Percentiles rank a stretch among this genome's conserved stretches.
Evolutionary conservation across 2,329 filamentous ascomycete genomes (phyloP).

Genomic region (Cladorrhinum sp.): DNA sequence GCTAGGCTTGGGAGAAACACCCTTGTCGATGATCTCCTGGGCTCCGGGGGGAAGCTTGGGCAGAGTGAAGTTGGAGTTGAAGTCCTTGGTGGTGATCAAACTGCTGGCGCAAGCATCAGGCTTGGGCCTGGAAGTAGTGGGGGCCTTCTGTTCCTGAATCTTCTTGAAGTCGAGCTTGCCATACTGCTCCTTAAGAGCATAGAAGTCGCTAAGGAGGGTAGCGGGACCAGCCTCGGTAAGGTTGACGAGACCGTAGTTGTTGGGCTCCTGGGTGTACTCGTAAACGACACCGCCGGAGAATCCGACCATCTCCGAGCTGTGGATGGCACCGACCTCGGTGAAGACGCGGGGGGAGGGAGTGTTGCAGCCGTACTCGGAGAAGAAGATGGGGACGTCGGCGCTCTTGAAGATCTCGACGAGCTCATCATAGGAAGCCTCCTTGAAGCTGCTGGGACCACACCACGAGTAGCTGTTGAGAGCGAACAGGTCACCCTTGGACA

Average conservation of each 20-base stretch:
- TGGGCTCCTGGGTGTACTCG: constrained; percentile 71
- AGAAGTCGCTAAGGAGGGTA: constrained; percentile 61
- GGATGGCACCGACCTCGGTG: constrained; percentile 71
- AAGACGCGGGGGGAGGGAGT: constrained; percentile 66
- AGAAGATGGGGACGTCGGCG: constrained; percentile 72
- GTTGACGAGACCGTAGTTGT: constrained; percentile 63
- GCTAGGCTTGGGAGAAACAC: constrained; percentile 61
- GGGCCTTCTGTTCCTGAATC: constrained; percentile 61
- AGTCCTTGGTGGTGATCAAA: constrained; percentile 65
- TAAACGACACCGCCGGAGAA: constrained; percentile 79
- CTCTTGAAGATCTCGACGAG: constrained; percentile 62
- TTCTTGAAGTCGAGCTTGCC: constrained; percentile 67
- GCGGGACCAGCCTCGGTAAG: constrained; percentile 57
- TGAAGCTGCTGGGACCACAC: constrained; percentile 55
- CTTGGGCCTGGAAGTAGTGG: constrained; percentile 45
- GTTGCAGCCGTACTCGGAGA: constrained; percentile 81
- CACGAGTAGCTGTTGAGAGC: constrained; percentile 74
- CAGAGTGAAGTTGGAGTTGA: constrained; percentile 77
- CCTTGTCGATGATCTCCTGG: constrained; percentile 70
- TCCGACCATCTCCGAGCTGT: constrained; percentile 66
- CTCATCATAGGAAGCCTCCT: constrained; percentile 52
- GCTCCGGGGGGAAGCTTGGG: constrained; percentile 66
- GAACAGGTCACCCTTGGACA: constrained; percentile 69
- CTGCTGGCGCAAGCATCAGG: constrained; percentile 62
- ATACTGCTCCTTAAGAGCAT: constrained; percentile 73